A percentile compares a stretch with the other conserved stretches of the same genome.
Evolutionary conservation across 768 basidiomycete species (phyloP).

Genomic region (Tylopilus balloui): DNA sequence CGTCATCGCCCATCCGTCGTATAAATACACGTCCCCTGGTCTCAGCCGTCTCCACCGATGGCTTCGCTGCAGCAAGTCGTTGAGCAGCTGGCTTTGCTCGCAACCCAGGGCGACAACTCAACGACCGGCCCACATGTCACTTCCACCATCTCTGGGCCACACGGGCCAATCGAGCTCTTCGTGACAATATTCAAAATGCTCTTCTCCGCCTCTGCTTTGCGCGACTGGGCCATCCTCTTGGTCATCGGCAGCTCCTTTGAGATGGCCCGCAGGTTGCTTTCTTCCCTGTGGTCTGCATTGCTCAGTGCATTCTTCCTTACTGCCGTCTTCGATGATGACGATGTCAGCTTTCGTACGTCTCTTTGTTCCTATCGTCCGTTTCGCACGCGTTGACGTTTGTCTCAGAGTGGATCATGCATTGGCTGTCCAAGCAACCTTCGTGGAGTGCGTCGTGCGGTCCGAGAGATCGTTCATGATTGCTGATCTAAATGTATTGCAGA

Average conservation of each 20-base stretch:
- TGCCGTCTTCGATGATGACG: constrained; percentile 54
- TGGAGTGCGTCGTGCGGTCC: constrained; percentile 43
- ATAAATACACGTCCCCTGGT: constrained; percentile 13
- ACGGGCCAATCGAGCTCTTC: constrained; percentile 24
- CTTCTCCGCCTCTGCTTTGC: constrained; percentile 50
- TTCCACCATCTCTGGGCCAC: constrained; percentile 5
- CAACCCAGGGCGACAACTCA: constrained; percentile 12
- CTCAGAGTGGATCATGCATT: constrained; percentile 66
- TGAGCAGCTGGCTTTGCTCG: constrained; percentile 27
- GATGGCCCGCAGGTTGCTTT: constrained; percentile 45
- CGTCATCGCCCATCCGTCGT: neutral
- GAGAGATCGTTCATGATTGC: neutral
- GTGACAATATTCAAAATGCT: constrained; percentile 41
- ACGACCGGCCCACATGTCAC: constrained; percentile 13
- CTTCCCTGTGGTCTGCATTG: constrained; percentile 39
- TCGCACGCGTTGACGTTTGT: neutral
- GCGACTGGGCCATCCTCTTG: constrained; percentile 63
- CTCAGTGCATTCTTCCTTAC: constrained; percentile 58
- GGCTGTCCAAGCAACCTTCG: constrained; percentile 59
- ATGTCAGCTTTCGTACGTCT: constrained; percentile 50
- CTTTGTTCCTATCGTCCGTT: neutral
- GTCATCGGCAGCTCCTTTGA: constrained; percentile 61
- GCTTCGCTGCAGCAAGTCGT: constrained; percentile 29
- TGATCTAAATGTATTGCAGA: constrained; percentile 12
- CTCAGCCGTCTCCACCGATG: constrained; percentile 11